A percentile compares a stretch with the other conserved stretches of the same genome.
These are phyloP conservation scores for Rhizophagus prolifer DNA, from an alignment of 192 early-diverging fungal genomes.

Conservation along the genomic window DNA sequence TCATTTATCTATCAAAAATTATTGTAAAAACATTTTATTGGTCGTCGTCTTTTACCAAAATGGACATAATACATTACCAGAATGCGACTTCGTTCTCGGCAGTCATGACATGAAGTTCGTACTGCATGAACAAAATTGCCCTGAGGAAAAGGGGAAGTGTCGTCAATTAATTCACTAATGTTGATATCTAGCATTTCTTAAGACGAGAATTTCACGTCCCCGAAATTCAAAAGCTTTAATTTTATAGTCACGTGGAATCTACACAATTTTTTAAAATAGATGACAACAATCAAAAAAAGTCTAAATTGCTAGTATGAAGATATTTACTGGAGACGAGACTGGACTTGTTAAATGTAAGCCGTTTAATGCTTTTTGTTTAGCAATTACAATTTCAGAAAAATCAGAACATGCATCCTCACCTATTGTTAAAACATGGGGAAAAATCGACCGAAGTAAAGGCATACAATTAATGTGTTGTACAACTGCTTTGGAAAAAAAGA, in stretches of 20 bases:
- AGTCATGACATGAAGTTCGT: background rate
- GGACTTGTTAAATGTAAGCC: slow-evolving; percentile 43
- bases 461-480: slow-evolving; percentile 41
- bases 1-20: background rate
- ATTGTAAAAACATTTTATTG: background rate
- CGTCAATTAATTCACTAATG: background rate
- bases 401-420: slow-evolving; percentile 21
- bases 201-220: no score
- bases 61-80: background rate
- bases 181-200: background rate
- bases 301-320: slow-evolving; percentile 18
- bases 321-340: slow-evolving; percentile 45
- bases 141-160: background rate
- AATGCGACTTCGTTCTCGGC: background rate
- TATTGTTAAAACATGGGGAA: slow-evolving; percentile 40
- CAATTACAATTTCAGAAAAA: slow-evolving; percentile 33
- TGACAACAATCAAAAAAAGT: background rate
- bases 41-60: background rate
- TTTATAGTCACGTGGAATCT: no score
- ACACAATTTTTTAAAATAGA: background rate
- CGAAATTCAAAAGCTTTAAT: no score
- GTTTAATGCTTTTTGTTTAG: slow-evolving; percentile 7
- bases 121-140: background rate
- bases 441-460: slow-evolving; percentile 33
- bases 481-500: background rate